phyloP scores from a whole-genome alignment of 805 yeast genomes.

The Lipomyces starkeyi region DNA sequence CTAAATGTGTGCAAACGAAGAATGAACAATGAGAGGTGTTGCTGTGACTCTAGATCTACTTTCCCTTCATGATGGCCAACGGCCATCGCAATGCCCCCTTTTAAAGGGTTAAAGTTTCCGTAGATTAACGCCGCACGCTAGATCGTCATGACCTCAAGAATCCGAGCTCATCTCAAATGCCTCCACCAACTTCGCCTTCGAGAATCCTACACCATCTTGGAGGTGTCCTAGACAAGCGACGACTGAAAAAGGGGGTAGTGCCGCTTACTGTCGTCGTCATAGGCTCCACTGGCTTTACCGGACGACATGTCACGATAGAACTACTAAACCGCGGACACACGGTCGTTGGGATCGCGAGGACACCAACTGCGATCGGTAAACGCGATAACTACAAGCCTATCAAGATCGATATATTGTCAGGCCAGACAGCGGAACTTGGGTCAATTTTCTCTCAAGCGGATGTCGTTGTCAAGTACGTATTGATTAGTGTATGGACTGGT shows the following conservation, averaged over 20 bases:
- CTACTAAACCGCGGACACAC: slow-evolving; percentile 22
- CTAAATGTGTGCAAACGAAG: no score
- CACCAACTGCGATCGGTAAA: slow-evolving; percentile 7
- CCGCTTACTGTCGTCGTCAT: slow-evolving; percentile 17
- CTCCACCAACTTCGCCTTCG: no score
- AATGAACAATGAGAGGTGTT: no score
- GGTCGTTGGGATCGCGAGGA: slow-evolving; percentile 17
- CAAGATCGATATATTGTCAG: slow-evolving; percentile 8
- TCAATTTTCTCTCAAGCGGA: slow-evolving; percentile 1
- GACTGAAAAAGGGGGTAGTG: background rate
- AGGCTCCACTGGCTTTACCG: slow-evolving; percentile 24
- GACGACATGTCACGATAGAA: slow-evolving; percentile 21
- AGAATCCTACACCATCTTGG: background rate
- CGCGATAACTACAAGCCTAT: background rate
- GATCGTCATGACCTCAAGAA: no score
- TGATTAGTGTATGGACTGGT: no score
- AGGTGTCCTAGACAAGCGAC: background rate
- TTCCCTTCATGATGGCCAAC: no score
- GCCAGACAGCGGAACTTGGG: slow-evolving; percentile 11
- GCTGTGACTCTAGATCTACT: no score
- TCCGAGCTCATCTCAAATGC: no score
- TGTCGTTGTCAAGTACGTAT: slow-evolving; percentile 17
- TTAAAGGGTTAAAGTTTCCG: background rate
- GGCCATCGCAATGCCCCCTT: no score
- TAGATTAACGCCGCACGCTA: background rate